Evolutionary conservation across 1,139 yeast species (phyloP).

Genomic region (Groenewaldozyma auringiensis): DNA sequence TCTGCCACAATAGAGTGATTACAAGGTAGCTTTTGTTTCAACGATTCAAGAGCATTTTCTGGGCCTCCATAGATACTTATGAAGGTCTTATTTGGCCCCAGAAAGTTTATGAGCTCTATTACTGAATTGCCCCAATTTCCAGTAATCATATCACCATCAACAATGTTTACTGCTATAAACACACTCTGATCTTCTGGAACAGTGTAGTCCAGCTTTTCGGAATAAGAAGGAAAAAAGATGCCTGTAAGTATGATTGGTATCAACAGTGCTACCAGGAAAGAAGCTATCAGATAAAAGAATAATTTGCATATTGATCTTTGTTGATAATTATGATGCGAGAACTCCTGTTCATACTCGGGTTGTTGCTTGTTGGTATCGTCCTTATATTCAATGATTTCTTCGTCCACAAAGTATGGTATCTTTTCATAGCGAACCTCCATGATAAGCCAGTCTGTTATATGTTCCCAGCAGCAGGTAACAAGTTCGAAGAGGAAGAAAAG

Average conservation of each 20-base stretch:
- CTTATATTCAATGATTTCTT: neutral
- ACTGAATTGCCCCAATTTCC: slow-evolving; percentile 15
- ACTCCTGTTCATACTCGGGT: neutral
- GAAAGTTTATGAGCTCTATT: slow-evolving; percentile 11
- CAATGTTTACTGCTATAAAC: slow-evolving; percentile 14
- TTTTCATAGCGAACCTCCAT: neutral
- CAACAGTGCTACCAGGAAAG: slow-evolving; percentile 3
- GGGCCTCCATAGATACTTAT: slow-evolving; percentile 15
- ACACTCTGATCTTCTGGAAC: slow-evolving; percentile 12
- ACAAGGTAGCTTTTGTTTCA: slow-evolving; percentile 10
- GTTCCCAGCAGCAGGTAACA: no score
- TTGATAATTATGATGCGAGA: neutral
- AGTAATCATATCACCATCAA: slow-evolving; percentile 11
- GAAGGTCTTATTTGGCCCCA: slow-evolving; percentile 13
- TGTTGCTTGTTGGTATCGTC: no score
- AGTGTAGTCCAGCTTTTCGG: slow-evolving; percentile 6
- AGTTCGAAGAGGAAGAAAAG: no score
- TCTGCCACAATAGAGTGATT: slow-evolving; percentile 12
- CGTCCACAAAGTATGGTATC: neutral
- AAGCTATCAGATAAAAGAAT: neutral
- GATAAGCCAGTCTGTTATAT: no score
- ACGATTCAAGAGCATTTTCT: slow-evolving; percentile 9
- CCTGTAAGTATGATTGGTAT: slow-evolving; percentile 10
- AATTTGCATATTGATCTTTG: neutral
- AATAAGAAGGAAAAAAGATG: slow-evolving; percentile 12